Percentiles rank a stretch among this genome's conserved stretches.
phyloP scores from a whole-genome alignment of 345 rosid species.

The Corchorus capsularis region DNA sequence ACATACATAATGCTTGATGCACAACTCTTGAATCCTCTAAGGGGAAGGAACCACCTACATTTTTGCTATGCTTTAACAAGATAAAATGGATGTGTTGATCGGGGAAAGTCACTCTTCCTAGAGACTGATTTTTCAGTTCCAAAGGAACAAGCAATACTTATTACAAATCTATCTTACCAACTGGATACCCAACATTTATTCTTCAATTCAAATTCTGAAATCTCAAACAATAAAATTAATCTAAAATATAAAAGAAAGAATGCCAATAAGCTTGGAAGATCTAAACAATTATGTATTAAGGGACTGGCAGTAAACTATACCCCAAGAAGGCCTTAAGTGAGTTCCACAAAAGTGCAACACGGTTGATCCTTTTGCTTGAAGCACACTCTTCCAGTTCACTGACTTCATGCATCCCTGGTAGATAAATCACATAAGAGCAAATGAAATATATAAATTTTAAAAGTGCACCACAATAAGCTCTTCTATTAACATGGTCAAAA shows the following conservation, averaged over 20 bases:
- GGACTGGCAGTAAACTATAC: constrained; percentile 31
- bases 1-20: not conserved
- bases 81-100: not conserved
- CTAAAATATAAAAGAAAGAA: not conserved
- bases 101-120: not conserved
- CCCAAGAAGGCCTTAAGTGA: constrained; percentile 43
- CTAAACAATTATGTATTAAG: not conserved
- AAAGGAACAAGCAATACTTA: not conserved
- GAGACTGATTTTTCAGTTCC: not conserved
- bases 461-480: not conserved
- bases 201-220: not conserved
- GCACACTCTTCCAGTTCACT: constrained; percentile 19
- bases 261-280: not conserved
- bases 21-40: not conserved
- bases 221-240: not conserved
- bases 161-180: not conserved
- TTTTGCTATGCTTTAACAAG: not conserved
- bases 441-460: not conserved
- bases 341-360: constrained; percentile 41
- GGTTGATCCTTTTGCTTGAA: constrained; percentile 26
- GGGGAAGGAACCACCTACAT: not conserved
- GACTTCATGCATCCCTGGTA: constrained; percentile 30
- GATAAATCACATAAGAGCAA: not conserved
- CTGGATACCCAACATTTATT: not conserved
- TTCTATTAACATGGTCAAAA: not conserved